Evolutionary conservation across 306 rosid genomes (phyloP).

Genomic region (Rosa rugosa): DNA sequence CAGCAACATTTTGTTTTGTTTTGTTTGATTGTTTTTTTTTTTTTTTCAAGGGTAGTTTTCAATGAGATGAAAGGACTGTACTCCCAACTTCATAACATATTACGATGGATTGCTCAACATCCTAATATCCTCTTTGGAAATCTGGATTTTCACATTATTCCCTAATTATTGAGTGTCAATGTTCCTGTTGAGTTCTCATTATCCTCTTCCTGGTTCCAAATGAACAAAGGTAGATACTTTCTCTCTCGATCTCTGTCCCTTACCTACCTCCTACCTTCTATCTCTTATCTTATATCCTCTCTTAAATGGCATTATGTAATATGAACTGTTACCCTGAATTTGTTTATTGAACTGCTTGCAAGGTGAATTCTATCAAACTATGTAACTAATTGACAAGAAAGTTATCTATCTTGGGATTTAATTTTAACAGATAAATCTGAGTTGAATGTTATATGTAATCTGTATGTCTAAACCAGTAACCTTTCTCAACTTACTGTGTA

Average conservation of each 20-base stretch:
- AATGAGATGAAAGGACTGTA: conserved; percentile 98
- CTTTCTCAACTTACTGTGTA: not conserved
- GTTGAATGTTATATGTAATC: not conserved
- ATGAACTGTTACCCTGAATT: too few species aligned
- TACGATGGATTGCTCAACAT: conserved; percentile 81
- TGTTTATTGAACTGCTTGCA: not conserved
- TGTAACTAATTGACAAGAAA: not conserved
- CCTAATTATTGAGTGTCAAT: not conserved
- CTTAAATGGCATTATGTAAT: not conserved
- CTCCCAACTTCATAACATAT: conserved; percentile 90
- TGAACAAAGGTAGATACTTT: not conserved
- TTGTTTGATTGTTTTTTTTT: too few species aligned
- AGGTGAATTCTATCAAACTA: not conserved
- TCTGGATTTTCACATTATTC: not conserved
- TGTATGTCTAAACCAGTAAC: not conserved
- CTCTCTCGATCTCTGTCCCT: not conserved
- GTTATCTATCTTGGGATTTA: not conserved
- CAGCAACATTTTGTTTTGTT: too few species aligned
- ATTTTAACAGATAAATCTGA: not conserved
- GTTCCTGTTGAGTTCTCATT: not conserved
- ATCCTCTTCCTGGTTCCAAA: not conserved
- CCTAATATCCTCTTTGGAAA: too few species aligned
- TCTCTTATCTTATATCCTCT: not conserved
- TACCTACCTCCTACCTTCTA: not conserved
- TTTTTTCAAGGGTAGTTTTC: conserved; percentile 80